These are phyloP conservation scores for Xylaria arbuscula DNA, from an alignment of 2,329 filamentous ascomycete genomes.

Conservation along the genomic window DNA sequence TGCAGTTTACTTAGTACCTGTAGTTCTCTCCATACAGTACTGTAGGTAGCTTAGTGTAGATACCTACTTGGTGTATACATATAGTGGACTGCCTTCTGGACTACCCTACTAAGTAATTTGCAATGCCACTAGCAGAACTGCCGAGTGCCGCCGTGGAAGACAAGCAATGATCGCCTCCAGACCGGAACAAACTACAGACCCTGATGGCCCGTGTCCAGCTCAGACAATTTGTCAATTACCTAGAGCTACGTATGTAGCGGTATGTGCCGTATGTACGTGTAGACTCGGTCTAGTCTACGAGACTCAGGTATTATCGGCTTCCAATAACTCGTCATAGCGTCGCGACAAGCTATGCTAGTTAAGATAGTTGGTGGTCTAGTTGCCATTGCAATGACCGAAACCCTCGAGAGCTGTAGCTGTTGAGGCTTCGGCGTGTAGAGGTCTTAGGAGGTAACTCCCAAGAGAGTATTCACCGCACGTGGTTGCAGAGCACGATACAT, in stretches of 20 bases:
- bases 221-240: slow-evolving; percentile 3
- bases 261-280: neutral
- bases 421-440: neutral
- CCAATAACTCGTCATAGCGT: neutral
- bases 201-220: neutral
- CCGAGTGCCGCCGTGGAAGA: slow-evolving; percentile 15
- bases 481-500: slow-evolving; percentile 14
- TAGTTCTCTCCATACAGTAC: too few species aligned
- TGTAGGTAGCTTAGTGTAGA: neutral
- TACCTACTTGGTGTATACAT: too few species aligned
- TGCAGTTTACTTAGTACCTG: too few species aligned
- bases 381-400: neutral
- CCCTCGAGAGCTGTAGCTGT: neutral
- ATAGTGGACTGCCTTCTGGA: too few species aligned
- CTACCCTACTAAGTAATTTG: too few species aligned
- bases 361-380: neutral
- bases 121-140: slow-evolving; percentile 28
- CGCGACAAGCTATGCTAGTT: neutral
- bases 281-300: neutral
- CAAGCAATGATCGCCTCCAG: slow-evolving; percentile 24
- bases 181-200: too few species aligned
- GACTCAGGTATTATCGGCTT: neutral
- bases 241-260: neutral
- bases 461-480: slow-evolving; percentile 20
- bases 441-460: slow-evolving; percentile 16